Evolutionary conservation across 2,329 filamentous ascomycete genomes (phyloP).

Genomic region (Bipolaris oryzae): DNA sequence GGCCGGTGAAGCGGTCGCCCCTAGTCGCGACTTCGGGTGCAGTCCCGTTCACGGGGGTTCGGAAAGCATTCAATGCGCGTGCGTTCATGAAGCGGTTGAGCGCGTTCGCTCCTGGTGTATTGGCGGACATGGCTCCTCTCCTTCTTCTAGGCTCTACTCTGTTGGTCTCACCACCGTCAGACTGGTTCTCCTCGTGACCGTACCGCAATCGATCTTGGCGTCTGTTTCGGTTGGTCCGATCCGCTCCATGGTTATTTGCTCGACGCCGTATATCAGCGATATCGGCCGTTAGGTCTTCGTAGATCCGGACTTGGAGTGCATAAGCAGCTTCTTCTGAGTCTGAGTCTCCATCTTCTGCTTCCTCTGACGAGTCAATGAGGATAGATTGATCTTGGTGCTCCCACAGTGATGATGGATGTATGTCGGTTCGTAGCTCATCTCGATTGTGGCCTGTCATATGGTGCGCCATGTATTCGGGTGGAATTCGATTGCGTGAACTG

Average conservation of each 20-base stretch:
- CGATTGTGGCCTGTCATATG: too few relatives aligned
- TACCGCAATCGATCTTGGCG: not conserved
- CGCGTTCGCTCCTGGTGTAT: not conserved
- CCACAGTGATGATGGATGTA: not conserved
- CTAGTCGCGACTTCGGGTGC: not conserved
- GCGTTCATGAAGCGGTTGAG: constrained; percentile 1
- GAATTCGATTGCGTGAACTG: not conserved
- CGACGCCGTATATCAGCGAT: constrained; percentile 17
- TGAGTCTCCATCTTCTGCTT: constrained; percentile 1
- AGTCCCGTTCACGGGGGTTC: not conserved
- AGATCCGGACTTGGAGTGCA: constrained; percentile 10
- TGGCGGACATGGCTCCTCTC: not conserved
- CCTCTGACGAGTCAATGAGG: constrained; percentile 9
- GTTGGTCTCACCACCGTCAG: not conserved
- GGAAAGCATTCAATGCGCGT: not conserved
- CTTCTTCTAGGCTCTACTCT: too few relatives aligned
- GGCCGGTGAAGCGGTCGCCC: not conserved
- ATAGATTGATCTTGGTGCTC: not conserved
- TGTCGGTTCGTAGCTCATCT: not conserved
- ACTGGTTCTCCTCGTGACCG: not conserved
- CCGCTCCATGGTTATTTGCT: constrained; percentile 4
- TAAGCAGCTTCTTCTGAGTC: constrained; percentile 9
- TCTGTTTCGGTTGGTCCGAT: constrained; percentile 1
- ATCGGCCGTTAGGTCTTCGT: constrained; percentile 10
- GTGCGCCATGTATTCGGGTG: not conserved